These are phyloP conservation scores for Wilcoxina mikolae DNA, from an alignment of 495 filamentous ascomycete genomes.

Conservation along the genomic window DNA sequence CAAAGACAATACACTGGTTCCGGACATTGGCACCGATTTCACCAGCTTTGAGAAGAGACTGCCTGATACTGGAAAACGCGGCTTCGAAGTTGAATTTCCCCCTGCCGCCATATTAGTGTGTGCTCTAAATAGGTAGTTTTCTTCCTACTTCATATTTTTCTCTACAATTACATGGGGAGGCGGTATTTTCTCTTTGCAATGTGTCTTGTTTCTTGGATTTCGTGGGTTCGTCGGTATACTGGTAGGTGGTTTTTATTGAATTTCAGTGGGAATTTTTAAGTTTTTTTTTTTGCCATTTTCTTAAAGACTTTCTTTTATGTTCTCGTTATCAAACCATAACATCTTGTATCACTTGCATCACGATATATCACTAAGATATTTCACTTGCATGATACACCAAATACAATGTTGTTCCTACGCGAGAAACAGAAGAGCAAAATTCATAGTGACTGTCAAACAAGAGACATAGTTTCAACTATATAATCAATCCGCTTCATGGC, in stretches of 20 bases:
- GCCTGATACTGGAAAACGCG: conserved; percentile 21
- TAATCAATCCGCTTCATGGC: conserved; percentile 26
- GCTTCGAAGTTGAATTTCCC: conserved; percentile 20
- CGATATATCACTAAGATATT: too few species aligned
- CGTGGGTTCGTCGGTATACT: not conserved
- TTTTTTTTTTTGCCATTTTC: too few species aligned
- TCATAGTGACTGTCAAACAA: too few species aligned
- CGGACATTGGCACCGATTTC: conserved; percentile 25
- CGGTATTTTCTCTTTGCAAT: conserved; percentile 3
- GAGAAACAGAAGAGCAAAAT: too few species aligned
- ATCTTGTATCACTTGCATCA: too few species aligned
- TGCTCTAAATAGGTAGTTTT: not conserved
- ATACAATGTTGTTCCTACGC: too few species aligned
- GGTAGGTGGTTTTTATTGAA: not conserved
- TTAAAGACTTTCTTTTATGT: too few species aligned
- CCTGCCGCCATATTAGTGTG: not conserved
- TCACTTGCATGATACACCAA: not conserved
- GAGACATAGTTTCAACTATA: not conserved
- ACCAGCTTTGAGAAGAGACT: conserved; percentile 20
- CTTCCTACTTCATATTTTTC: not conserved
- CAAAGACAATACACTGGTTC: conserved; percentile 24
- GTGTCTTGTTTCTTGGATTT: conserved; percentile 14
- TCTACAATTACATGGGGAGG: conserved; percentile 14
- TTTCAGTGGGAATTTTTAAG: too few species aligned
- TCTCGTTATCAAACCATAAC: too few species aligned